A percentile compares a stretch with the other conserved stretches of the same genome.
These are phyloP conservation scores for Filosporella fistucella DNA, from an alignment of 495 filamentous ascomycete genomes.

Conservation along the genomic window DNA sequence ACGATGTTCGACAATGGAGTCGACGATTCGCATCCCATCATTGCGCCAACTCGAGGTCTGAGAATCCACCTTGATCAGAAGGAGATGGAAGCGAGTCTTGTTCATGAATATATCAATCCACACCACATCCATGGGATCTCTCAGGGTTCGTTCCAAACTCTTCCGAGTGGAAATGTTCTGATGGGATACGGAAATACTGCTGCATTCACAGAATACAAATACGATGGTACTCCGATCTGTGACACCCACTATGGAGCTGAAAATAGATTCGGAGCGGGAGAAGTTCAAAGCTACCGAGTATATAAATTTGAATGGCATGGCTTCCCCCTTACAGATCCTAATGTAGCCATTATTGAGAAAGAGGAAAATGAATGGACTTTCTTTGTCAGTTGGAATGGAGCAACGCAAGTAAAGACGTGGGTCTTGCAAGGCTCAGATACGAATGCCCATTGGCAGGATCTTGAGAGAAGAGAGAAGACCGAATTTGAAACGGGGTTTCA, in stretches of 20 bases:
- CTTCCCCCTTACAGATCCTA: conserved; percentile 28
- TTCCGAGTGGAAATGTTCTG: conserved; percentile 41
- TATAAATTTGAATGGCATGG: conserved; percentile 36
- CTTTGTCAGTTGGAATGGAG: conserved; percentile 37
- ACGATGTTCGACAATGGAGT: conserved; percentile 33
- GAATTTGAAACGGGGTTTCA: conserved; percentile 31
- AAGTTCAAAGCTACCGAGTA: conserved; percentile 23
- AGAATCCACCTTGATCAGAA: conserved; percentile 38
- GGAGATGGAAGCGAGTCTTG: conserved; percentile 32
- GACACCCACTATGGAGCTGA: conserved; percentile 21
- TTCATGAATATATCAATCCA: conserved; percentile 30
- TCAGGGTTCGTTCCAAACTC: conserved; percentile 42
- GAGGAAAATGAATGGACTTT: conserved; percentile 17
- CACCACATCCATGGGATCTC: conserved; percentile 32
- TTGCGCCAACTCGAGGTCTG: conserved; percentile 30
- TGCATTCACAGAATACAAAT: conserved; percentile 41
- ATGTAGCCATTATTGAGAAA: conserved; percentile 23
- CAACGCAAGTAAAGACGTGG: conserved; percentile 32
- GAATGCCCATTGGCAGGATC: conserved; percentile 23
- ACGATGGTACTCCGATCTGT: conserved; percentile 20
- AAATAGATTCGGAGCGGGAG: conserved; percentile 12
- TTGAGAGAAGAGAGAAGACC: conserved; percentile 20
- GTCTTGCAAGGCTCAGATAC: conserved; percentile 24
- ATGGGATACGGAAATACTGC: conserved; percentile 44
- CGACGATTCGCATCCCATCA: conserved; percentile 18